Base-by-base conservation (phyloP, 2,329 filamentous ascomycete species). In the Aspergillus viridinutans region DNA sequence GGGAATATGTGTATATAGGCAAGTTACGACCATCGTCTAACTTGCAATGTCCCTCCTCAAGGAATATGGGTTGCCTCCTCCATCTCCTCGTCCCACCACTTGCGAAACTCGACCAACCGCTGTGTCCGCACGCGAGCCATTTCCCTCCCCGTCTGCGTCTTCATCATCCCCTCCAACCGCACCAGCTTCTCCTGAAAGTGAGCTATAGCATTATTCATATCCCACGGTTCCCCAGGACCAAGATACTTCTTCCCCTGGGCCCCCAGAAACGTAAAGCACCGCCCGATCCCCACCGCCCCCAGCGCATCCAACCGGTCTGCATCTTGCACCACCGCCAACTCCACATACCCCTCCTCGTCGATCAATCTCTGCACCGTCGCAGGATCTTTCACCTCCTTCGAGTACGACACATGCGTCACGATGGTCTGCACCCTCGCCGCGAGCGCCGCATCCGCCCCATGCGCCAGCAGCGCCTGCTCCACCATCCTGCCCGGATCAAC, bases 221-320 rank as follows among this genome's bases (percentile, higher is more conserved):
- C 81, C 69, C 72, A 74, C 35, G 55, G 57, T 6, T 61, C 63
- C 9, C 64, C 64, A 2, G 55, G 55, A 5, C 52, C 32, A 2
- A 62, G 54, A 43, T 65, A 68, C 26, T 69, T 66, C 49, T 64
- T 64, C 14, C 68, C 66, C 57, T 70, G 65, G 8, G 86, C 87
- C 0, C 88, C 92, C 0, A 88, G 85, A 71, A 86, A 97, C 0
- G 88, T 86, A 71, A 94, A 92, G 43, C 84, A 85, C 47, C 93
- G 80, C 2, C 85, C 92, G 56, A 96, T 87, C 0, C 93, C 93
- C 29, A 97, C 84, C 0, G 90, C 90, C 1, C 92, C 93, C 51
- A 97, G 86, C 3, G 92, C 90, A 75, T 97, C 93, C n/a, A 97
- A 79, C 6, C 92, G 82, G 76, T 97, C 93, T 3, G 92, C 92